A percentile compares a stretch with the other conserved stretches of the same genome.
Evolutionary conservation across 148 eudicot genomes (phyloP).

Genomic region (Simmondsia chinensis): DNA sequence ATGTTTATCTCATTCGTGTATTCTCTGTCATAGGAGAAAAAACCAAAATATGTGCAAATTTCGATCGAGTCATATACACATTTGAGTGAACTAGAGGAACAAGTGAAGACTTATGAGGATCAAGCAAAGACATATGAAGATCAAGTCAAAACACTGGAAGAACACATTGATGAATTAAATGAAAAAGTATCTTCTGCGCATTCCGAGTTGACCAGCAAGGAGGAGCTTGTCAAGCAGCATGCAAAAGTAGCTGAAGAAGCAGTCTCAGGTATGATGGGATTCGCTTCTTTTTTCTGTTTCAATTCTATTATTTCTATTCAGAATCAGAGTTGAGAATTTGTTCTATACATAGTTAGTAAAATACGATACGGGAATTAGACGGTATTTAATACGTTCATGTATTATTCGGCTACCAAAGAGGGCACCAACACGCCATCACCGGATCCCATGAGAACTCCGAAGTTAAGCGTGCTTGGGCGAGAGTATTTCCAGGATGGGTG

Average conservation of each 20-base stretch:
- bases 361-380: too few species aligned
- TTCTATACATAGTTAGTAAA: too few species aligned
- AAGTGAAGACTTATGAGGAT: constrained; percentile 40
- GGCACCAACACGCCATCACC: too few species aligned
- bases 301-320: too few species aligned
- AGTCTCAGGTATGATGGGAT: constrained; percentile 57
- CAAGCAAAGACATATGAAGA: constrained; percentile 10
- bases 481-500: too few species aligned
- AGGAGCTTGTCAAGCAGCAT: constrained; percentile 84
- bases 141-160: constrained; percentile 33
- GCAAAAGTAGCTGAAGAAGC: constrained; percentile 98
- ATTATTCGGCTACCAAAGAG: too few species aligned
- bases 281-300: too few species aligned
- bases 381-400: too few species aligned
- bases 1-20: background rate
- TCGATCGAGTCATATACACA: constrained; percentile 78
- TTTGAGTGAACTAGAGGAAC: constrained; percentile 76
- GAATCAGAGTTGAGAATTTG: too few species aligned
- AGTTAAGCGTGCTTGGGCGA: too few species aligned
- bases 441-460: too few species aligned
- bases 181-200: constrained; percentile 63
- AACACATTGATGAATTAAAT: constrained; percentile 53
- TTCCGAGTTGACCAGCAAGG: constrained; percentile 71
- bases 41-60: constrained; percentile 81
- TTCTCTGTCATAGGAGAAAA: constrained; percentile 42